A percentile compares a stretch with the other conserved stretches of the same genome.
Evolutionary conservation across 306 rosid species (phyloP).

Genomic region (Cicer arietinum): DNA sequence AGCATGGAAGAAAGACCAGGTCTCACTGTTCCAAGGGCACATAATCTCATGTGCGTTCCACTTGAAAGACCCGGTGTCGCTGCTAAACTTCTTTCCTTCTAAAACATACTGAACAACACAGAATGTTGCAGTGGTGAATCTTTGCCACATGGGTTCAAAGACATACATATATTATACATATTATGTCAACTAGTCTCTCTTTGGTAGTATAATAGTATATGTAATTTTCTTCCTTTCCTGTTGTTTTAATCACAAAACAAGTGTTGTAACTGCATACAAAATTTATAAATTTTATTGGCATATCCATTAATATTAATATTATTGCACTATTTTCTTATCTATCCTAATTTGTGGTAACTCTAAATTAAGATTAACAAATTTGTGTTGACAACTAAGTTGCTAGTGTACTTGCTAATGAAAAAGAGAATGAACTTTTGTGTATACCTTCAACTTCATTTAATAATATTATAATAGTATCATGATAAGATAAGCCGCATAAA

Average conservation of each 20-base stretch:
- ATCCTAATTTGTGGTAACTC: too few species aligned
- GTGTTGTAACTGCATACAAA: too few species aligned
- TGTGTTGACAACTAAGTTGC: background rate
- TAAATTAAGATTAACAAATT: too few species aligned
- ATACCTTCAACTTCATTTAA: background rate
- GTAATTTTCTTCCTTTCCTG: too few species aligned
- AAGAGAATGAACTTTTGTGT: background rate
- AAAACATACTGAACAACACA: background rate
- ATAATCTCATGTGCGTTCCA: slow-evolving; percentile 51
- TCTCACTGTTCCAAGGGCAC: slow-evolving; percentile 49
- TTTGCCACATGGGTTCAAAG: too few species aligned
- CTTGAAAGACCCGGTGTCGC: background rate
- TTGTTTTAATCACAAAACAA: too few species aligned
- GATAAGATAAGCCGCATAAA: background rate
- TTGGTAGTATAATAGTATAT: too few species aligned
- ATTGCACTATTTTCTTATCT: too few species aligned
- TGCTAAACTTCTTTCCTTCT: slow-evolving; percentile 25
- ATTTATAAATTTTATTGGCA: too few species aligned
- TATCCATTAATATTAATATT: too few species aligned
- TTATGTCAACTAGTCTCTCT: too few species aligned
- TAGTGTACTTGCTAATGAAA: slow-evolving; percentile 16
- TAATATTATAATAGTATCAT: background rate
- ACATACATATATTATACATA: too few species aligned
- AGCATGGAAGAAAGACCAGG: slow-evolving; percentile 54
- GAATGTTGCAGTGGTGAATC: background rate